Evolutionary conservation across 2,329 filamentous ascomycete species (phyloP), one percentile per base, ranked within the genome.

Genomic region (Didymella segeticola): DNA sequence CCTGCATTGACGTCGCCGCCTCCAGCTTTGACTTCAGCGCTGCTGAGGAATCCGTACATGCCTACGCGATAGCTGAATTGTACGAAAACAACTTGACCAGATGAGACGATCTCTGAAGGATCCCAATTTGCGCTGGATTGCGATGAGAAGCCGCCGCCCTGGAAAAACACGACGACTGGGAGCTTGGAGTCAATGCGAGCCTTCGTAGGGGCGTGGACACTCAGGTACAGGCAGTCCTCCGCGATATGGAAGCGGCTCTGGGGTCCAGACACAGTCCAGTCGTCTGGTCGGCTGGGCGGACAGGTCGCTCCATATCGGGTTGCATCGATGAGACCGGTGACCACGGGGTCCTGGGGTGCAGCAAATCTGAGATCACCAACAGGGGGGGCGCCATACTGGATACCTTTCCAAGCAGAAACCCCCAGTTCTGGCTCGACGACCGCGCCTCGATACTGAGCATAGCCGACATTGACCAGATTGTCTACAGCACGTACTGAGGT

Each of bases 41-140:
- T 79, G 1, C 84, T 83, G 11, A 93, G 78, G 67, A 92, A 93
- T 0, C 90, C 89, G 61, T 86, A 91, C 0, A 84, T 82, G 0
- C 89, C 89, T 10, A 93, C 88, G 5, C 90, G 86, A 68, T 93
- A 92, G 73, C 91, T 92, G 74, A 90, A 82, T 9, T 81, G 87
- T 2, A 93, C 87, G 0, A 91, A 84, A 0, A 93, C 75, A 22
- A 91, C 86, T 39, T 83, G 79, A 52, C 82, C 75, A 30, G 80
- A 78, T 15, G 83, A 83, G 0, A 85, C 86, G n/a, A 92, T 72
- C 0, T 82, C 84, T 1, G 80, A 81, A 0, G 83, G 87, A 59
- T 90, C 83, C 60, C 83, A 80, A 56, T 87, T 78, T 9, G 73
- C 60, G 53, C 77, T 77, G 14, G 71, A 71, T 50, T 77, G 81